Evolutionary conservation across 768 basidiomycete genomes (phyloP), one percentile per base, ranked within the genome.

Genomic region (Lactarius evosmus): DNA sequence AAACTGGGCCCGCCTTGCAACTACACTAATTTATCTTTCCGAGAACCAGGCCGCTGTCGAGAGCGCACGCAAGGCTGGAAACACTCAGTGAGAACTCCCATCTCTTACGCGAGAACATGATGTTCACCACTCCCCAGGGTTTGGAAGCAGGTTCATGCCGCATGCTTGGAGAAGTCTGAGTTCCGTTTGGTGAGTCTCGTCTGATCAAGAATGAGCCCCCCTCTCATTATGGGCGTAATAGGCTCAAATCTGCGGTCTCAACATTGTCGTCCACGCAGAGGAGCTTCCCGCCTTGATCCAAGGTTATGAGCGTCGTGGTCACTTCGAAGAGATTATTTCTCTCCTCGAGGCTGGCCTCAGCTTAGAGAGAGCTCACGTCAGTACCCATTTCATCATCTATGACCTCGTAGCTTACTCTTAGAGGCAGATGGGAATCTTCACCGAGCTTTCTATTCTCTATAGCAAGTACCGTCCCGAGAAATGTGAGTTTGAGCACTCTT

Each of bases 131-230:
- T 51, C 29, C 30, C 0, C 60, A 93, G 91, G 78, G 97, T 98
- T n/a, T 99, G 97, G 97, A 98, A 98, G 77, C 97, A 98, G 74
- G 97, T 99, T 56, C 96, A 98, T 69, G 91, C 94, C 27, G 97
- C 97, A 44, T 99, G 97, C 77, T 88, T 99, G 62, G 96, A 97
- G 79, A 98, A 98, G 80, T 79, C 83, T 60, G 97, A 99, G 74
- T 98, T 98, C 85, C 89, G 95, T 64, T 75, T 98, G 75, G 88
- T 86, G 58, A 29, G 81, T 75, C 11, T 46, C 33, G 29, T 64
- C 51, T 44, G 19, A 25, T 36, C 25, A 46, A 1, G 16, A 32
- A 5, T 41, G 22, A 14, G 14, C 38, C 25, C 38, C 46, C 66
- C 38, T 68, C 62, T 58, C 54, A 68, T 55, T 67, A 34, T 46